phyloP scores from a whole-genome alignment of 441 rosid species.

The Omphalea diandra region DNA sequence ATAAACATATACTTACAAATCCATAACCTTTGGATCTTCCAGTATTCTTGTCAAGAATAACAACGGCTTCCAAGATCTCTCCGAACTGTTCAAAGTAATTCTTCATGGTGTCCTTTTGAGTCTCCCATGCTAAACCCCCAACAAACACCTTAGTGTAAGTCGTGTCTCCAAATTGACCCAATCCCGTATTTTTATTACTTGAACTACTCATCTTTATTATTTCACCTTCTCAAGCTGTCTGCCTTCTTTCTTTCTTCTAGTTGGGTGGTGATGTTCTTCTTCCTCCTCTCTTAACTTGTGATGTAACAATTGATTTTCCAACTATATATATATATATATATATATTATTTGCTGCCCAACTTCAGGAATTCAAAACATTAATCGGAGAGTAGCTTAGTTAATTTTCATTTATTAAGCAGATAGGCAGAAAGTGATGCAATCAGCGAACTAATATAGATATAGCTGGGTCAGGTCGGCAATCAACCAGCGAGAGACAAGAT shows the following conservation, averaged over 20 bases:
- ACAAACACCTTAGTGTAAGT: conserved; percentile 37
- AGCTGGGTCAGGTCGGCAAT: background rate
- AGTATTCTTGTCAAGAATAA: conserved; percentile 26
- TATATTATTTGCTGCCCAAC: too few relatives aligned
- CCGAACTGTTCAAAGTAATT: conserved; percentile 27
- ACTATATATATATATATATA: too few relatives aligned
- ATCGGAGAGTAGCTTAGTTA: too few relatives aligned
- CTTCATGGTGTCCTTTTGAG: conserved; percentile 26
- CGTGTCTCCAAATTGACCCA: conserved; percentile 65
- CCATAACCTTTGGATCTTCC: conserved; percentile 32
- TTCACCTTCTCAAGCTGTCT: too few relatives aligned
- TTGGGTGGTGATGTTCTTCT: background rate
- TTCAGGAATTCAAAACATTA: too few relatives aligned
- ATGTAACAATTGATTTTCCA: background rate
- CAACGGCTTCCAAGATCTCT: conserved; percentile 27
- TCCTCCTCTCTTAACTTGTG: background rate
- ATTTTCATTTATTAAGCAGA: background rate
- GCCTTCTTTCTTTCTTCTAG: background rate
- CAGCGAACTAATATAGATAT: too few relatives aligned
- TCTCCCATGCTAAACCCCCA: conserved; percentile 30
- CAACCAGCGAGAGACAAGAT: background rate
- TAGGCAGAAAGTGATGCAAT: background rate
- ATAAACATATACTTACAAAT: conserved; percentile 10
- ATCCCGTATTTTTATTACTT: background rate
- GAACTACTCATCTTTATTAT: background rate